phyloP scores from a whole-genome alignment of 2,329 filamentous ascomycete species.

The Monosporascus sp. region DNA sequence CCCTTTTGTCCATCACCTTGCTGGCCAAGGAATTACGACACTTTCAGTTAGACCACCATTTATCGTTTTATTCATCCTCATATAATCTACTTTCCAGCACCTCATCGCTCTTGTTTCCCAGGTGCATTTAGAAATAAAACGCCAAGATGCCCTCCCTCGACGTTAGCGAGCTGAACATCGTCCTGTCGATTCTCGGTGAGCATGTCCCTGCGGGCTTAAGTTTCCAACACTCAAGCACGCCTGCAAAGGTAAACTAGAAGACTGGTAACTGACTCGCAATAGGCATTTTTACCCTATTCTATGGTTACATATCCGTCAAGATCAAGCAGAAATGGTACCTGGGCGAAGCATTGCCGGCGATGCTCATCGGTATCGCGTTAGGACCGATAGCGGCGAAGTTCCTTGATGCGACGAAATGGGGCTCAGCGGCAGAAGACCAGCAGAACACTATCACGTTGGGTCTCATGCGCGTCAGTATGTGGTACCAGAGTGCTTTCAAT shows the following conservation, averaged over 20 bases:
- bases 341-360: conserved; percentile 54
- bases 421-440: conserved; percentile 26
- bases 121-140: too few relatives aligned
- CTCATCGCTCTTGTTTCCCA: too few relatives aligned
- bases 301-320: conserved; percentile 46
- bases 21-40: too few relatives aligned
- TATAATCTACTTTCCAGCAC: too few relatives aligned
- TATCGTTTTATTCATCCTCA: too few relatives aligned
- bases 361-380: conserved; percentile 47
- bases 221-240: too few relatives aligned
- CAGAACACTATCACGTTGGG: conserved; percentile 39
- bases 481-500: conserved; percentile 37
- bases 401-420: conserved; percentile 39
- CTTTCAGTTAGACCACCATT: too few relatives aligned
- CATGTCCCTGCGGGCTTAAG: not conserved
- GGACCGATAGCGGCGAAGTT: conserved; percentile 52
- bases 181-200: conserved; percentile 40
- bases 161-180: conserved; percentile 48
- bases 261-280: conserved; percentile 9
- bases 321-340: conserved; percentile 50
- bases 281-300: conserved; percentile 44
- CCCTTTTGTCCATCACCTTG: too few relatives aligned
- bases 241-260: too few relatives aligned
- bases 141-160: conserved; percentile 41
- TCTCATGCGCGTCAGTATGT: conserved; percentile 54